Evolutionary conservation across 129 eudicot species (phyloP).

Genomic region (Arctium minus): DNA sequence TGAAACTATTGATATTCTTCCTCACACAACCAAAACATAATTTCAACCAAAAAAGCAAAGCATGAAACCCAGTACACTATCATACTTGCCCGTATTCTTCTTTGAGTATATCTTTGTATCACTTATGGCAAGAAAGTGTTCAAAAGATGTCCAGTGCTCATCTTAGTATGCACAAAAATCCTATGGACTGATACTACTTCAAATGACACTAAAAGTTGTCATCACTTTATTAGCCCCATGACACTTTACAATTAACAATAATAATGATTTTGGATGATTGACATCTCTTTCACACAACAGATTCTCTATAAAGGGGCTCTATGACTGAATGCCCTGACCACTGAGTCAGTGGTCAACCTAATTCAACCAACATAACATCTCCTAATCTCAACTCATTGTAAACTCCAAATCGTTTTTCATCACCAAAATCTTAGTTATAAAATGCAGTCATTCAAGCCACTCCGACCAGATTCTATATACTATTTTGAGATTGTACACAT

Average conservation of each 20-base stretch:
- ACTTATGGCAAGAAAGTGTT: neutral
- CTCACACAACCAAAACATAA: neutral
- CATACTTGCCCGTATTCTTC: neutral
- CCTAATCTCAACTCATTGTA: neutral
- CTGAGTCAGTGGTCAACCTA: too few species aligned
- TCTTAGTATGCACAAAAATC: neutral
- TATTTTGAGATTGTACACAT: neutral
- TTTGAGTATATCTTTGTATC: neutral
- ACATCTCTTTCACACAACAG: neutral
- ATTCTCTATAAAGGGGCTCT: neutral
- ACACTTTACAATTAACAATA: neutral
- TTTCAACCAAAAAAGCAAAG: neutral
- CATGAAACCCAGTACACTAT: neutral
- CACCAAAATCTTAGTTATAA: conserved; percentile 3
- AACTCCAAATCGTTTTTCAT: neutral
- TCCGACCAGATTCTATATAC: neutral
- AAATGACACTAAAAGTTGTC: neutral
- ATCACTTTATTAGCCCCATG: neutral
- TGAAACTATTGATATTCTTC: neutral
- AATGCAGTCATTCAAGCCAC: neutral
- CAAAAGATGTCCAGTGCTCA: neutral
- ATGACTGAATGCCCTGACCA: neutral
- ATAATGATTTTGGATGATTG: neutral
- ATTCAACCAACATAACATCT: neutral
- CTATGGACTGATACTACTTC: too few species aligned